These are phyloP conservation scores for Suillus occidentalis DNA, from an alignment of 768 basidiomycete genomes.

Conservation along the genomic window DNA sequence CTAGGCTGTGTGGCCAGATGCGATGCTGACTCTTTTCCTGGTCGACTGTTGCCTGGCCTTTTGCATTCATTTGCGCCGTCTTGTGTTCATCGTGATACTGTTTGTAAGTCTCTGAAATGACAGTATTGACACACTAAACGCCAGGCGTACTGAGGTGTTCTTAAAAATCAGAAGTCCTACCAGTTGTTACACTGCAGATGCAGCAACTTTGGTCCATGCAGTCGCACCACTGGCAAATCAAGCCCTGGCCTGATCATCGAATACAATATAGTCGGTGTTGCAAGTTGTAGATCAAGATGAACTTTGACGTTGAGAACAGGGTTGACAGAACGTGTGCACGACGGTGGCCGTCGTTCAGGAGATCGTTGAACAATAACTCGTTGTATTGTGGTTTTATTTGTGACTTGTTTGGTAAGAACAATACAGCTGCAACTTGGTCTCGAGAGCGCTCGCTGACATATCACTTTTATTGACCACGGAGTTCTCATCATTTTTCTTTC, in stretches of 20 bases:
- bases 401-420: conserved; percentile 1
- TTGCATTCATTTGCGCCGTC: not conserved
- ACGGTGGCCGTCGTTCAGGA: not conserved
- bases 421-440: not conserved
- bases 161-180: not conserved
- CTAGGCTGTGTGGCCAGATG: not conserved
- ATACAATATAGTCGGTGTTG: not conserved
- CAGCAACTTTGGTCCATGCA: not conserved
- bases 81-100: not conserved
- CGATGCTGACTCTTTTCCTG: not conserved
- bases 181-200: not conserved
- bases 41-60: not conserved
- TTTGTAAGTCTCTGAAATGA: not conserved
- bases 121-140: not conserved
- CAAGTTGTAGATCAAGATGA: not conserved
- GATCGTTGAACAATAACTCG: not conserved
- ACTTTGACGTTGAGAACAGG: not conserved
- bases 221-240: not conserved
- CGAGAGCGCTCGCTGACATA: not conserved
- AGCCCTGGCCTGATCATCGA: not conserved
- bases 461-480: not conserved
- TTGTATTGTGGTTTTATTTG: conserved; percentile 1
- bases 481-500: conserved; percentile 5
- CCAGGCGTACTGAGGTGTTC: not conserved
- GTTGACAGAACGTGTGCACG: not conserved